Evolutionary conservation across 345 rosid genomes (phyloP), one percentile per base, ranked within the genome.

Genomic region (Salix dunnii): DNA sequence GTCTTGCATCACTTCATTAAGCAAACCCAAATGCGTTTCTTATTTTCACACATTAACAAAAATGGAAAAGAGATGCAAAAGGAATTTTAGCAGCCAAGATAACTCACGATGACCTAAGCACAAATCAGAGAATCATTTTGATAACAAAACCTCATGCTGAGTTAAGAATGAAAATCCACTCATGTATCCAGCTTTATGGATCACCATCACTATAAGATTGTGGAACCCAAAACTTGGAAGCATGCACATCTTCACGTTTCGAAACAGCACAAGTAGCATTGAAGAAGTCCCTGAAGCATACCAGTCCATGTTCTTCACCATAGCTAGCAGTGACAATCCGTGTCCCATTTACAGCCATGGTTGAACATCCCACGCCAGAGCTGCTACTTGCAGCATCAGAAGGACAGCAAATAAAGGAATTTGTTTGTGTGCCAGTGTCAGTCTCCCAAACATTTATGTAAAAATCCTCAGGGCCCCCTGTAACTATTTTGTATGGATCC

Each of bases 401-500:
- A 49, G 38, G 55, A 68, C 78, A 77, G 70, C 84, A 86, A 31
- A 68, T 27, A 72, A 91, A 79, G 63, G 93, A 87, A 53, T 84
- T 89, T 28, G 84, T 76, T 71, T 65, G 78, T 28, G 14, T 66
- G 21, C 89, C 90, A 21, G 89, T 81, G 72, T 82, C 88, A 13
- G 85, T 72, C 66, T 90, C 92, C 96, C 96, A 91, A 69, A 82
- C 74, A 51, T 82, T 80, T 66, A 89, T 40, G 67, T 21, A 11
- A 31, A 3, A 25, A 81, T 89, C 90, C n/a, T 82, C 62, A 4
- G 64, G 83, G 42, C 86, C 86, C 66, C 89, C 90, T 0, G 92
- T 84, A 72, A 88, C 91, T 75, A 91, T 84, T 80, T 89, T 91
- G 79, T 85, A 84, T 38, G 82, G 82, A 84, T 89, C 96, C 90